Base-by-base conservation (phyloP, 2,329 filamentous ascomycete species). In the Monilinia laxa region DNA sequence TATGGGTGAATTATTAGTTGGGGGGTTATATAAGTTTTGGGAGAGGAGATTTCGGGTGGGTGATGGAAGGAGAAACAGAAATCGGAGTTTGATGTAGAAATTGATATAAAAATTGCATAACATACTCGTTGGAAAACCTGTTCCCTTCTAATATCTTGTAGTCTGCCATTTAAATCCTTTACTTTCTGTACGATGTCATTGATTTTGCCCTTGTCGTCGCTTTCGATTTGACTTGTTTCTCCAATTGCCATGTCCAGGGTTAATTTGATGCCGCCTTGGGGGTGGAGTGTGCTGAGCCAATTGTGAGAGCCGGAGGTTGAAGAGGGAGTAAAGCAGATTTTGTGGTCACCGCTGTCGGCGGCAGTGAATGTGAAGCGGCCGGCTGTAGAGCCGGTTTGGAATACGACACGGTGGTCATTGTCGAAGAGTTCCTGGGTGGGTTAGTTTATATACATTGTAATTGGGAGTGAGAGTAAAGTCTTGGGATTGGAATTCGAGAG, bases 301-400 rank as follows among this genome's bases (percentile, higher is more conserved):
- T 87, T 88, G 59, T 84, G 81, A 58, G 84, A 83, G 57, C 87
- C 86, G 65, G 86, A 88, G 71, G 86, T 89, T 72, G 92, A 93
- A 59, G 87, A 88, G 20, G 94, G 92, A 4, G 89, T 92, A 81
- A 98, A 96, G 85, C 95, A 99, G 79, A 99, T 88, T 78, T 89
- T 89, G 86, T 99, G 95, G 79, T 97, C 91, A 78, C 95, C 95
- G n/a, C 91, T 86, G 78, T 97, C 95, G 76, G 92, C 91, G 63
- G 95, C 92, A 72, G 89, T 93, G 85, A 99, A 98, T 75, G 94
- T 97, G 84, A 98, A 98, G 76, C 91, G 90, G 73, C 95, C 93
- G 54, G 85, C 82, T 68, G 86, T 80, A 53, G 84, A 80, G 74
- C 94, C 93, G 69, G 90, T 89, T 80, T 97, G 92, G 71, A 89